Conservation (phyloP, 2,329 filamentous ascomycete genomes). For the Orbilia ellipsospora region DNA sequence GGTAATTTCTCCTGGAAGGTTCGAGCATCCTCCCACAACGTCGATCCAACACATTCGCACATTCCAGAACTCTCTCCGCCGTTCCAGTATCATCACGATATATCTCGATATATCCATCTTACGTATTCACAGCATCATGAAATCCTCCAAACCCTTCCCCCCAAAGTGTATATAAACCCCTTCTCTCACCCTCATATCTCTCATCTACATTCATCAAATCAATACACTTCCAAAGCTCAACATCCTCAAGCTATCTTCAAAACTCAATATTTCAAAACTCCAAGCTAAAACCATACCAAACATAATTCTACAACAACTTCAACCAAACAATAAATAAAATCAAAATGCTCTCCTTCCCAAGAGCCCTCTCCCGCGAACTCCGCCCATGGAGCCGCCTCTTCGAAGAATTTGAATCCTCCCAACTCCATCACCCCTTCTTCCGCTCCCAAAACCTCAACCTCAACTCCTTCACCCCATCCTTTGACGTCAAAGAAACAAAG, state of each 20-base stretch:
- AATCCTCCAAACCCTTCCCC: not conserved
- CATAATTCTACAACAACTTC: not conserved
- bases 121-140: slow-evolving; percentile 19
- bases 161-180: slow-evolving; percentile 36
- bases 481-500: slow-evolving; percentile 65
- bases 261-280: not conserved
- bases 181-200: not conserved
- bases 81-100: slow-evolving; percentile 28
- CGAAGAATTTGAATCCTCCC: slow-evolving; percentile 38
- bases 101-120: not conserved
- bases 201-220: slow-evolving; percentile 35
- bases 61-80: slow-evolving; percentile 31
- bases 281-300: too few relatives aligned
- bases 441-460: slow-evolving; percentile 47
- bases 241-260: not conserved
- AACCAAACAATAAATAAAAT: not conserved
- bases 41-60: slow-evolving; percentile 27
- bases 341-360: slow-evolving; percentile 50
- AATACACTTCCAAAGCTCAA: not conserved
- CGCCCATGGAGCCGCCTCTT: slow-evolving; percentile 49
- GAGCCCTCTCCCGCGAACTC: slow-evolving; percentile 41
- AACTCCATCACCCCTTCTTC: slow-evolving; percentile 25
- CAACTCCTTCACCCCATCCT: slow-evolving; percentile 64
- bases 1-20: slow-evolving; percentile 39
- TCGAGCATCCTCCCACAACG: slow-evolving; percentile 26